These are phyloP conservation scores for Alternaria sp. DNA, from an alignment of 2,329 filamentous ascomycete genomes.

Conservation along the genomic window DNA sequence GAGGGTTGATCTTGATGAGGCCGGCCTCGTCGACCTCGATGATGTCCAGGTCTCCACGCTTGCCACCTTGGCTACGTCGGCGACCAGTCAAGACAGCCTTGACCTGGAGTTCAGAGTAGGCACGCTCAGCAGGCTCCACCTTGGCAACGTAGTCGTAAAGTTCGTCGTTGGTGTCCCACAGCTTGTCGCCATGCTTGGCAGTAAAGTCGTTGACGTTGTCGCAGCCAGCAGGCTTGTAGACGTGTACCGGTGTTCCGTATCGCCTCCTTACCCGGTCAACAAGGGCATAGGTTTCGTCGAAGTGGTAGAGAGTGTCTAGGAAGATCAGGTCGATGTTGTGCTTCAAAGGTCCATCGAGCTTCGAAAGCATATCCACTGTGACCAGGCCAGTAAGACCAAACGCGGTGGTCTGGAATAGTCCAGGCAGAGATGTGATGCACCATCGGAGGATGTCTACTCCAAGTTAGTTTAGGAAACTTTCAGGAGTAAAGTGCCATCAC, in stretches of 20 bases:
- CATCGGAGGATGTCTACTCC: constrained; percentile 81
- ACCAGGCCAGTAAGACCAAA: constrained; percentile 60
- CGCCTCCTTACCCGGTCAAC: constrained; percentile 72
- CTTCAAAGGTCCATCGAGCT: constrained; percentile 68
- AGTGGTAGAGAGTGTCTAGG: constrained; percentile 62
- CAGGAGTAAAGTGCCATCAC: constrained; percentile 21
- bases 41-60: constrained; percentile 87
- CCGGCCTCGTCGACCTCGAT: constrained; percentile 91
- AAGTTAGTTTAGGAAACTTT: constrained; percentile 31
- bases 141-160: constrained; percentile 98
- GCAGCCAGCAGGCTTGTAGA: constrained; percentile 84
- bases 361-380: constrained; percentile 72
- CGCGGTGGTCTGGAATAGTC: constrained; percentile 68
- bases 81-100: constrained; percentile 92
- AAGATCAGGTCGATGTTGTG: constrained; percentile 60
- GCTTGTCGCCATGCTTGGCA: constrained; percentile 76
- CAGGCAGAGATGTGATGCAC: constrained; percentile 88
- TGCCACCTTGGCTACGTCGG: constrained; percentile 88
- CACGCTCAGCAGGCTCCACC: constrained; percentile 92
- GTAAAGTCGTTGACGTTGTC: constrained; percentile 80
- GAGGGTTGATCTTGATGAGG: constrained; percentile 95
- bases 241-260: constrained; percentile 83
- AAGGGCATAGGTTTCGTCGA: constrained; percentile 58
- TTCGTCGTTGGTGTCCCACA: constrained; percentile 87
- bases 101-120: constrained; percentile 86